Conservation (phyloP, 2,329 filamentous ascomycete genomes). For the Aureobasidium uvarum region DNA sequence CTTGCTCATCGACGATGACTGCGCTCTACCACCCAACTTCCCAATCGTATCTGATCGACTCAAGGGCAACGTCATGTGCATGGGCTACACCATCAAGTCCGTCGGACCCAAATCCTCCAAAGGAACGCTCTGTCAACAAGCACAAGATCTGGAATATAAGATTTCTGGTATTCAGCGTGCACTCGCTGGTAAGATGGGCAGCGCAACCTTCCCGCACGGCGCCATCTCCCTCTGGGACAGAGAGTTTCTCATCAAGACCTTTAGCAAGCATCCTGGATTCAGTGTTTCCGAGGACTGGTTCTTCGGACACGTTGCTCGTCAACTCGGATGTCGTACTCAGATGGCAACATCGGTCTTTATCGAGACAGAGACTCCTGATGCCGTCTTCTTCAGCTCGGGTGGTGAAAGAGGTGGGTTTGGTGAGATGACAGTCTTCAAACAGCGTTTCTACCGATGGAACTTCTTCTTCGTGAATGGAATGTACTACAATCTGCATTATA, state of each 20-base stretch:
- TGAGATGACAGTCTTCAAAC: conserved; percentile 54
- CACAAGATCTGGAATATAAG: conserved; percentile 55
- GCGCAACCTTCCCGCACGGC: conserved; percentile 53
- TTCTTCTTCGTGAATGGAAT: conserved; percentile 54
- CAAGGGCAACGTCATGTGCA: conserved; percentile 44
- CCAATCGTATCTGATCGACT: conserved; percentile 49
- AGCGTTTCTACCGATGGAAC: conserved; percentile 54
- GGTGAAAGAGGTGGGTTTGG: conserved; percentile 50
- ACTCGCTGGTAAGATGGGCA: conserved; percentile 48
- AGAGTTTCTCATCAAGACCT: conserved; percentile 47
- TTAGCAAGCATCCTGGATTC: conserved; percentile 52
- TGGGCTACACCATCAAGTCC: conserved; percentile 52
- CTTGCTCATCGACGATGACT: conserved; percentile 53
- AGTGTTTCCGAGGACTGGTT: conserved; percentile 55
- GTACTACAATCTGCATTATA: conserved; percentile 50
- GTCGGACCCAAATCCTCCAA: conserved; percentile 31
- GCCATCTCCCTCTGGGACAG: conserved; percentile 53
- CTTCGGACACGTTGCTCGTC: conserved; percentile 50
- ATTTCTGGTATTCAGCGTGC: conserved; percentile 49
- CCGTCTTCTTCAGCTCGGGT: conserved; percentile 45
- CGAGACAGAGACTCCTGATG: conserved; percentile 51
- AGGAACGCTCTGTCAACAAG: conserved; percentile 36
- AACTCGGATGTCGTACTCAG: conserved; percentile 47
- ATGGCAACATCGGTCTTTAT: conserved; percentile 54
- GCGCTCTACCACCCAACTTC: conserved; percentile 49